Evolutionary conservation across 345 rosid genomes (phyloP), one percentile per base, ranked within the genome.

Genomic region (Lenwebbia sp.): DNA sequence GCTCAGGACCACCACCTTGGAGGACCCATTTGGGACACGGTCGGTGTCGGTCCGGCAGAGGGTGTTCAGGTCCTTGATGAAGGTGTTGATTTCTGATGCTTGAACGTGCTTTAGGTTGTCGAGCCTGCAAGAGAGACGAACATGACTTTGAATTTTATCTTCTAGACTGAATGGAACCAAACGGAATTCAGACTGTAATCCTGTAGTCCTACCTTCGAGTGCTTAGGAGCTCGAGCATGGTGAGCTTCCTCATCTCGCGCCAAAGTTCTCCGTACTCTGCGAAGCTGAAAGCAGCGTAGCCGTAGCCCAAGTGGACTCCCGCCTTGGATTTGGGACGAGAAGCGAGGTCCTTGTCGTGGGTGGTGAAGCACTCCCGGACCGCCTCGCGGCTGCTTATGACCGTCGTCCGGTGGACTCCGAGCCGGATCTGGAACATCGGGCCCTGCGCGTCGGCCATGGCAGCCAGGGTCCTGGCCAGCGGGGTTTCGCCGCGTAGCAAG

Each of bases 241-340:
- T 84, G 26, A 94, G 83, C 86, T 92, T 94, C 51, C 98, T 91
- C n/a, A n/a, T n/a, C n/a, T n/a, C n/a, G n/a, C n/a, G n/a, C n/a
- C n/a, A n/a, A n/a, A n/a, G n/a, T n/a, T 88, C 87, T 21, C 98
- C 96, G n/a, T 94, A 94, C 1, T 93, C 94, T 13, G 94, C 92
- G 14, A 95, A 37, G 13, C 90, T 86, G 12, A 95, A 86, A 14
- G 83, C 7, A 7, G 96, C 94, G 83, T 88, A 86, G 85, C 92
- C 88, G 65, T 94, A 94, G 23, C 96, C 96, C 25, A 95, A 28
- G 55, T 93, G 86, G 62, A 88, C 88, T 10, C 96, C 96, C 3
- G 88, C 89, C 10, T 91, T 92, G 75, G 90, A 89, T 84, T 78
- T 92, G 14, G 94, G 92, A 50, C 96, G 86, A 0, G 93, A 91